Evolutionary conservation across 2,329 filamentous ascomycete species (phyloP), one percentile per base, ranked within the genome.

Genomic region (Lecanicillium sp.): DNA sequence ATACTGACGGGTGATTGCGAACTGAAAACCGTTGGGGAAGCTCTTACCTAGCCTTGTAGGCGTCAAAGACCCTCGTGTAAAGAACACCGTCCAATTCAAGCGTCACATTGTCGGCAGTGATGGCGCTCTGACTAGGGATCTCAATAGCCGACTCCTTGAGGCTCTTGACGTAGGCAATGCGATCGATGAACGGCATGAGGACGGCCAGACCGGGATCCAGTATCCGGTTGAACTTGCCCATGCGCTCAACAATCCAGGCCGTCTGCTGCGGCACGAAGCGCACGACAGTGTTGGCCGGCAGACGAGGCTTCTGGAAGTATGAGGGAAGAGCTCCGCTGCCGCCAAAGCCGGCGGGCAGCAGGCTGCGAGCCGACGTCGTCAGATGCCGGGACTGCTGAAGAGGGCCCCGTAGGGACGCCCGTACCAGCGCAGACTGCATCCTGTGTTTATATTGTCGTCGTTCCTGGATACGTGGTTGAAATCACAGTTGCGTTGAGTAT

Each of bases 231-330:
- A 95, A 98, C 69, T 90, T 93, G 60, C 93, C 93, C 93, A 98
- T 98, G 63, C 93, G 90, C 79, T 98, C 93, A 49, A 98, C 93
- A 51, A 98, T 91, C 93, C 93, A 98, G 67, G 93, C 93, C 59
- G 91, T 97, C 74, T 98, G 93, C 70, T 98, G 93, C n/a, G 93
- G 93, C 35, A 98, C 93, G 69, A 97, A 98, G 52, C 91, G 88
- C 59, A 98, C 75, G 54, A 98, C 75, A 4, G 93, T 98, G 70
- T 98, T 98, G 57, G 90, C 87, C 23, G 93, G 93, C 44, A 96
- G 76, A 19, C 78, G 74, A 11, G 77, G 73, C 54, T 78, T 78
- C 63, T 86, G 84, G 68, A 95, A 95, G 69, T 94, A 94, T n/a
- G 86, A 83, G 7, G 84, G 77, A 29, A 84, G 24, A 33, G 59